These are phyloP conservation scores for Podospora pseudoanserina DNA, from an alignment of 495 filamentous ascomycete species.

Conservation along the genomic window DNA sequence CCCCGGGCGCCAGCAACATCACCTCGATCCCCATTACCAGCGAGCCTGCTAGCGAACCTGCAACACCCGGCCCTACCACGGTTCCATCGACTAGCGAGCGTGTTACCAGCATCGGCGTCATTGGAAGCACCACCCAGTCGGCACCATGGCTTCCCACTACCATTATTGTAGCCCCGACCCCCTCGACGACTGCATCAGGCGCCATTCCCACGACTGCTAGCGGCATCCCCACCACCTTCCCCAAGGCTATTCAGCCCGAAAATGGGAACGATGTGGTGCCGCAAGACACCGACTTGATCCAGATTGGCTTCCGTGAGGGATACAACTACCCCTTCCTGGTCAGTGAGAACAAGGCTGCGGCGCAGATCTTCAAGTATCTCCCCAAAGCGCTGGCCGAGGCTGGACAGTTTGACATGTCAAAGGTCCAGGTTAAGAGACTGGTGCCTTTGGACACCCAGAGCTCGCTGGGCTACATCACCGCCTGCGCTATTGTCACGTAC, in stretches of 20 bases:
- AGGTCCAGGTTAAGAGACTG: constrained; percentile 67
- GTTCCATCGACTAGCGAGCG: not conserved
- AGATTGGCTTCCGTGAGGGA: constrained; percentile 75
- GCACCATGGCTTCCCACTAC: constrained; percentile 44
- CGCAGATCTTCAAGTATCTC: constrained; percentile 82
- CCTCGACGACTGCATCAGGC: constrained; percentile 31
- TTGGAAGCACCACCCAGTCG: constrained; percentile 40
- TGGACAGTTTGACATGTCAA: constrained; percentile 44
- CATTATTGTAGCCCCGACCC: constrained; percentile 39
- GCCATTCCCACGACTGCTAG: constrained; percentile 34
- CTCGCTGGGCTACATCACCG: constrained; percentile 75
- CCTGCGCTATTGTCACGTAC: constrained; percentile 71
- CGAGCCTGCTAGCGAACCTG: not conserved
- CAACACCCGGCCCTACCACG: not conserved
- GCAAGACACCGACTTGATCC: constrained; percentile 61
- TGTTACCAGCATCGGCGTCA: constrained; percentile 38
- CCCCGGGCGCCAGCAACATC: not conserved
- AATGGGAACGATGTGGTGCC: constrained; percentile 40
- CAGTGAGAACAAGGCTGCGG: constrained; percentile 60
- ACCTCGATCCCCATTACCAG: not conserved
- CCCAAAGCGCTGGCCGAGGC: constrained; percentile 72
- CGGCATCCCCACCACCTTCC: constrained; percentile 60
- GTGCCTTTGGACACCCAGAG: constrained; percentile 71
- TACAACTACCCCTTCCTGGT: constrained; percentile 85
- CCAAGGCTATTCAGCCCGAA: constrained; percentile 68